Conservation (phyloP, 2,329 filamentous ascomycete genomes). For the Fusarium sororula region DNA sequence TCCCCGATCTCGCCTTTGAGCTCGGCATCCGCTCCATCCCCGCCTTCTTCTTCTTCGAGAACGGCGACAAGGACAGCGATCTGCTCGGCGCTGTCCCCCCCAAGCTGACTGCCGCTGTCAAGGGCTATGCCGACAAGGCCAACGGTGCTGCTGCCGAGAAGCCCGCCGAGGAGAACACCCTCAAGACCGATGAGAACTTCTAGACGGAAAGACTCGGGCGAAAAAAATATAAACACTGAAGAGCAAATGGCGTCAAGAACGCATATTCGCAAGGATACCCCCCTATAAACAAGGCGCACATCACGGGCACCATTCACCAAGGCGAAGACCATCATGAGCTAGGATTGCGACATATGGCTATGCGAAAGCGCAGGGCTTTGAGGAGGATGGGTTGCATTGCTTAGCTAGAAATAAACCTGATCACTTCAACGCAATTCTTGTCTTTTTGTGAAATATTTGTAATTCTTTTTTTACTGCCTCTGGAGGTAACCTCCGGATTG, state of each 20-base stretch:
- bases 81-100: conserved; percentile 52
- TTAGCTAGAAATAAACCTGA: conserved; percentile 16
- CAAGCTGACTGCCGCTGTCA: conserved; percentile 45
- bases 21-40: conserved; percentile 66
- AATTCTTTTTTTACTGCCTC: not conserved
- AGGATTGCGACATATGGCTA: not conserved
- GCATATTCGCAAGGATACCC: conserved; percentile 35
- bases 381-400: not conserved
- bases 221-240: not conserved
- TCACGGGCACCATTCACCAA: conserved; percentile 9
- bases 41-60: conserved; percentile 68
- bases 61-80: conserved; percentile 58
- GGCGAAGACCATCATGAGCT: not conserved
- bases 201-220: not conserved
- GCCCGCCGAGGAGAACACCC: conserved; percentile 16
- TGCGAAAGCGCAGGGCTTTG: not conserved
- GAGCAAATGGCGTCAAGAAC: conserved; percentile 5
- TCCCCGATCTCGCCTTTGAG: conserved; percentile 58
- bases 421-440: not conserved
- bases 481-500: not conserved
- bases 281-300: conserved; percentile 16
- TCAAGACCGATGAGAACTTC: conserved; percentile 36
- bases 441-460: not conserved
- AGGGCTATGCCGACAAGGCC: conserved; percentile 35
- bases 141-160: conserved; percentile 5